Evolutionary conservation across 2,329 filamentous ascomycete genomes (phyloP).

Genomic region (Daldinia sp.): DNA sequence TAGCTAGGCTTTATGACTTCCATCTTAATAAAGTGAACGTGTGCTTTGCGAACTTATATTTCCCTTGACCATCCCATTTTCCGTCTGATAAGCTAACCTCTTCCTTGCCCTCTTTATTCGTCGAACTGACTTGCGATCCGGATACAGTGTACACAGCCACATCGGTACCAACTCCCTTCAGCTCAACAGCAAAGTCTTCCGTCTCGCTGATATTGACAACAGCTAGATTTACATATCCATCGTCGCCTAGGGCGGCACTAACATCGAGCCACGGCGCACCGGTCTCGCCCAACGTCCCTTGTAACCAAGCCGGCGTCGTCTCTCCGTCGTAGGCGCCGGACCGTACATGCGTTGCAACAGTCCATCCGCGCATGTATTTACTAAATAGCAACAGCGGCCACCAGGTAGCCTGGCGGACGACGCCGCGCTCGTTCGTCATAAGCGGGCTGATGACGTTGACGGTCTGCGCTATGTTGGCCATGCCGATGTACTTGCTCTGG

Average conservation of each 20-base stretch:
- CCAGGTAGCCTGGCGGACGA: conserved; percentile 80
- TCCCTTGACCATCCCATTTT: conserved; percentile 72
- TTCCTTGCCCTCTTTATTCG: conserved; percentile 72
- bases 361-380: conserved; percentile 79
- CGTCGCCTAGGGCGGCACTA: conserved; percentile 69
- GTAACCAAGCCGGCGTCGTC: conserved; percentile 75
- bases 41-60: conserved; percentile 75
- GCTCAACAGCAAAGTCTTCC: conserved; percentile 67
- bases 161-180: conserved; percentile 67
- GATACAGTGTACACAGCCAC: conserved; percentile 74
- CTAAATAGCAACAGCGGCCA: conserved; percentile 79
- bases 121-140: conserved; percentile 66
- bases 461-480: conserved; percentile 83
- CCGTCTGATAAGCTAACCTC: conserved; percentile 71
- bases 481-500: conserved; percentile 76
- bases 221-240: conserved; percentile 72
- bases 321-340: conserved; percentile 73
- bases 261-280: conserved; percentile 77
- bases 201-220: conserved; percentile 79
- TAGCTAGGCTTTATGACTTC: conserved; percentile 45
- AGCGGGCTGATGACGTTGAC: conserved; percentile 84
- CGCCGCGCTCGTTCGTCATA: conserved; percentile 74
- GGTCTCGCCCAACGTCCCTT: conserved; percentile 66
- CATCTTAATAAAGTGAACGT: conserved; percentile 75
- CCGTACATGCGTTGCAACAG: conserved; percentile 74